Evolutionary conservation across 75 land plant species (phyloP).

Genomic region (Selaginella moellendorffii): DNA sequence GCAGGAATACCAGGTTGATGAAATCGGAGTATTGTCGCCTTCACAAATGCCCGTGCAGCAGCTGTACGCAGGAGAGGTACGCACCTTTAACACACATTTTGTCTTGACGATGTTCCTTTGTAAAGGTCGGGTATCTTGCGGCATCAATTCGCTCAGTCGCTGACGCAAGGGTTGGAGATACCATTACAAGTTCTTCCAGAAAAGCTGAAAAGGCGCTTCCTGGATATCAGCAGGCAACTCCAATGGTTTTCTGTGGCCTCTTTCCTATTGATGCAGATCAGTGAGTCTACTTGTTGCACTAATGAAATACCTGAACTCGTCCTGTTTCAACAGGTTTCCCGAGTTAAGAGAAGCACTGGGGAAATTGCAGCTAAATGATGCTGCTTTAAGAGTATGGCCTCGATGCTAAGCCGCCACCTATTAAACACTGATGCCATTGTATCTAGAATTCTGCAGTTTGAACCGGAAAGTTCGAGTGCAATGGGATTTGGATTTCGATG

Average conservation of each 20-base stretch:
- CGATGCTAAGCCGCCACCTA: not conserved
- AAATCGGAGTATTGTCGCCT: constrained; percentile 89
- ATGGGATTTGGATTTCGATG: constrained; percentile 99
- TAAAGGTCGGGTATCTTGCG: constrained; percentile 92
- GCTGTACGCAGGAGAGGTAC: constrained; percentile 89
- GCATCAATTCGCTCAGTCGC: constrained; percentile 96
- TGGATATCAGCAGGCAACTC: constrained; percentile 87
- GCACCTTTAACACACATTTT: not conserved
- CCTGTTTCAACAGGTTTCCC: constrained; percentile 49
- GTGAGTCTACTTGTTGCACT: constrained; percentile 24
- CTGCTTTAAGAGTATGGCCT: constrained; percentile 62
- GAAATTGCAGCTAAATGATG: constrained; percentile 95
- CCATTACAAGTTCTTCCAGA: constrained; percentile 61
- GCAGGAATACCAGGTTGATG: constrained; percentile 89
- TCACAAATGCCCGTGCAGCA: constrained; percentile 80
- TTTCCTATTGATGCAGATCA: constrained; percentile 98
- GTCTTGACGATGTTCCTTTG: not conserved
- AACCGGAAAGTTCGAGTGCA: constrained; percentile 90
- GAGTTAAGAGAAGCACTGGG: constrained; percentile 91
- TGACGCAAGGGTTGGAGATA: constrained; percentile 98
- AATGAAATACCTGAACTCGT: too few species aligned
- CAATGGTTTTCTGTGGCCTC: constrained; percentile 98
- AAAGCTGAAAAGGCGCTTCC: constrained; percentile 59
- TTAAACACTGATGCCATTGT: not conserved
- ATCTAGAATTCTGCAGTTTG: constrained; percentile 42